phyloP scores from a whole-genome alignment of 441 rosid species.

The Brassica balearica region DNA sequence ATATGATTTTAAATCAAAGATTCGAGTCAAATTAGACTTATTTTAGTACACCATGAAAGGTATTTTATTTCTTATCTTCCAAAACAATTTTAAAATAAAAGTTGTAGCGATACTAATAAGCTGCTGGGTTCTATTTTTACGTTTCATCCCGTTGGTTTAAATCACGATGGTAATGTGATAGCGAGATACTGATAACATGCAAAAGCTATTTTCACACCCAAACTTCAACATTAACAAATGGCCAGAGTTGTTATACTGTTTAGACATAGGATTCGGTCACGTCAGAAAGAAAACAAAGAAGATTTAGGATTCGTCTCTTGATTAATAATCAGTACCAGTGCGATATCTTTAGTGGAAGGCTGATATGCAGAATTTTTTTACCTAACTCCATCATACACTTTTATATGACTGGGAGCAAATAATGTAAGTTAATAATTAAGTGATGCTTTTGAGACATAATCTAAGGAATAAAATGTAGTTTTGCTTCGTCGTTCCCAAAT shows the following conservation, averaged over 20 bases:
- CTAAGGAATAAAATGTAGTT: conserved; percentile 12
- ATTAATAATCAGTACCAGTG: background rate
- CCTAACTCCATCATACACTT: conserved; percentile 14
- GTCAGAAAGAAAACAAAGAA: conserved; percentile 3
- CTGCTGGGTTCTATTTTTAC: background rate
- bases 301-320: conserved; percentile 16
- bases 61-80: background rate
- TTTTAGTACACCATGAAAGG: background rate
- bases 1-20: conserved; percentile 42
- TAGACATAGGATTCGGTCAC: conserved; percentile 10
- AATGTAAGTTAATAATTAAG: conserved; percentile 4
- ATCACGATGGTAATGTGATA: background rate
- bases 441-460: conserved; percentile 5
- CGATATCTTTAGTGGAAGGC: conserved; percentile 16
- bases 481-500: conserved; percentile 21
- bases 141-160: background rate
- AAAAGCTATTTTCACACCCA: background rate
- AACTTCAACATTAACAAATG: background rate
- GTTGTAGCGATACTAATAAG: background rate
- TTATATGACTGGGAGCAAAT: background rate
- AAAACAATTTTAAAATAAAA: background rate
- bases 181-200: background rate
- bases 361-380: background rate
- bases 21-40: conserved; percentile 24
- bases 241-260: background rate